Evolutionary conservation across 345 rosid genomes (phyloP).

Genomic region (Gossypium stocksii): DNA sequence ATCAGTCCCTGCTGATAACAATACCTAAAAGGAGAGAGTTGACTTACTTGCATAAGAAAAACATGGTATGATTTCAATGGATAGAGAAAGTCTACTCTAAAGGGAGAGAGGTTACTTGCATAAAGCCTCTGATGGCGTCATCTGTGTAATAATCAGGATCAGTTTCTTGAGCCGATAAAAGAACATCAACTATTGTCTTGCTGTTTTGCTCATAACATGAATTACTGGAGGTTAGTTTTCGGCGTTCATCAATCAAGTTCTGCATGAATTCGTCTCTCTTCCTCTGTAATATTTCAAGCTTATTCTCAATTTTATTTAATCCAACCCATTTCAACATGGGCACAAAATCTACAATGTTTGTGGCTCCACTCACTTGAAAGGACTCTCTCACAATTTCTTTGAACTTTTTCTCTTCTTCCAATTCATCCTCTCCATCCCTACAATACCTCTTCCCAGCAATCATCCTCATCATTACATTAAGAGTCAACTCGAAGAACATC

Average conservation of each 20-base stretch:
- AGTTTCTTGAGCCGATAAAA: slow-evolving; percentile 36
- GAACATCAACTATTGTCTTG: slow-evolving; percentile 41
- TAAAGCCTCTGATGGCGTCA: slow-evolving; percentile 31
- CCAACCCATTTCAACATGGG: slow-evolving; percentile 34
- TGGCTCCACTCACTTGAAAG: slow-evolving; percentile 19
- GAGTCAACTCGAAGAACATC: slow-evolving; percentile 22
- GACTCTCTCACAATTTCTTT: slow-evolving; percentile 29
- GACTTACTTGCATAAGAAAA: not conserved
- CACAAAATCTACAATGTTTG: slow-evolving; percentile 35
- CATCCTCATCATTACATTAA: slow-evolving; percentile 45
- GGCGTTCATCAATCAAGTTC: slow-evolving; percentile 33
- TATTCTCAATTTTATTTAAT: slow-evolving; percentile 15
- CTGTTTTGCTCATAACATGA: not conserved
- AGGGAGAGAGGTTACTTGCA: slow-evolving; percentile 21
- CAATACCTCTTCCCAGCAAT: slow-evolving; percentile 44
- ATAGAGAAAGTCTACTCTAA: not conserved
- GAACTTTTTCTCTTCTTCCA: slow-evolving; percentile 32
- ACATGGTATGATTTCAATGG: not conserved
- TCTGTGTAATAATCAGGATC: slow-evolving; percentile 50
- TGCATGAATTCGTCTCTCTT: slow-evolving; percentile 34
- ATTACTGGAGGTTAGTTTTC: slow-evolving; percentile 4
- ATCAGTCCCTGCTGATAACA: slow-evolving; percentile 47
- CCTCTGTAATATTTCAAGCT: not conserved
- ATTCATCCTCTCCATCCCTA: slow-evolving; percentile 30
- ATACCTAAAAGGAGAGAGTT: slow-evolving; percentile 21